Conservation (phyloP, 139 green algal species). For the Yamagishiella unicocca region DNA sequence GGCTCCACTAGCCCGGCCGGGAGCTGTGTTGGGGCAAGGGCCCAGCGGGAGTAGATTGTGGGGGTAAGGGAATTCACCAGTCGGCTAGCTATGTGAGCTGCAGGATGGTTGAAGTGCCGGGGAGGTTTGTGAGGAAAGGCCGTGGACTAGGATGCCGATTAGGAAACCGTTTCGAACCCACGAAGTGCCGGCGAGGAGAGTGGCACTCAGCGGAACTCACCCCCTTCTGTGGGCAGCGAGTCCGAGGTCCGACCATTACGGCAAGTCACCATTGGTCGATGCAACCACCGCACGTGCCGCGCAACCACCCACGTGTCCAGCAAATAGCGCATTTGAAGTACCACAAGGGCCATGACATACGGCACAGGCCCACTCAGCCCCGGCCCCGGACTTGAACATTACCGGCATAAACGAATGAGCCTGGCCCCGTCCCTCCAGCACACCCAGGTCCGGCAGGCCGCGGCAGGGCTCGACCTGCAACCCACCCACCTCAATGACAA, state of each 20-base stretch:
- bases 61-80: neutral
- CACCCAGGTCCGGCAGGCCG: neutral
- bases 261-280: too few relatives aligned
- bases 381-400: neutral
- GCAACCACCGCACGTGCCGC: too few relatives aligned
- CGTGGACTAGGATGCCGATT: neutral
- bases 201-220: neutral
- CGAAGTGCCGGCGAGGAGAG: neutral
- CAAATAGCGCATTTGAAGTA: neutral
- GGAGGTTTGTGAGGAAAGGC: neutral
- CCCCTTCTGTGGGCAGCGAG: too few relatives aligned
- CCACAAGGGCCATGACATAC: neutral
- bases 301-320: neutral
- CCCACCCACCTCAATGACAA: slow-evolving; percentile 23
- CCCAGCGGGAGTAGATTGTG: neutral
- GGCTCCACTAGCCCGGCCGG: slow-evolving; percentile 16
- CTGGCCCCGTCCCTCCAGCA: neutral
- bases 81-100: neutral
- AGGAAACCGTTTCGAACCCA: neutral
- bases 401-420: neutral
- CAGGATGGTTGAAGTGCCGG: neutral
- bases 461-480: too few relatives aligned
- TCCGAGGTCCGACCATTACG: too few relatives aligned
- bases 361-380: neutral
- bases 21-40: neutral